Base-by-base conservation (phyloP, 2,329 filamentous ascomycete genomes). In the Ceratocystis papillata region DNA sequence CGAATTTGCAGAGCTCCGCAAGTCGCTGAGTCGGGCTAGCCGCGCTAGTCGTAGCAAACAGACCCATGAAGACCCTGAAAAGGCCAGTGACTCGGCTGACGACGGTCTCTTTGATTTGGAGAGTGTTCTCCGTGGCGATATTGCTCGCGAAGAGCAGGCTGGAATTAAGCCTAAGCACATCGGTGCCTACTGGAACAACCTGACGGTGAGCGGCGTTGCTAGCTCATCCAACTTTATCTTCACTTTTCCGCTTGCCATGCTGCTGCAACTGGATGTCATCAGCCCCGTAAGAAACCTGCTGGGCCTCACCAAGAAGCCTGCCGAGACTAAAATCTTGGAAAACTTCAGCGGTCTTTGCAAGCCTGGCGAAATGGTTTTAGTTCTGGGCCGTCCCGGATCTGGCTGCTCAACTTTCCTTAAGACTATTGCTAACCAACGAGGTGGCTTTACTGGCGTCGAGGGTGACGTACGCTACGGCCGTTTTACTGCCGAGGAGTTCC, bases 281-380 rank as follows among this genome's bases (percentile, higher is more conserved):
- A 82, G 82, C 2, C 89, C 87, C 0, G 74, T 86, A 63, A 82
- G 82, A 75, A 78, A 77, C 20, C 71, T 90, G 8, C 76, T 92
- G 1, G 87, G 88, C 0, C 72, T 85, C 17, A 84, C 85, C 0
- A 83, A 83, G 66, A 89, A 88, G 73, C 86, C 86, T 1, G 79
- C 78, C 41, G 87, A 95, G 73, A 82, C 86, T 50, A 86, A 89
- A 5, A 86, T 96, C 59, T 76, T 96, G 28, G 81, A 89, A 68
- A 79, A 83, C 69, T 94, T 92, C 76, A 80, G 79, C 63, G 88
- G 87, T 41, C 80, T 88, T 0, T 83, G 85, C 66, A 85, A 87
- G 69, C 88, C 90, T 0, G 92, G 91, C 0, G 91, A 96, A 78
- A 96, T 96, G 90, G 82, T 93, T 0, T 79, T 95, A 1, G 90